Base-by-base conservation (phyloP, 2,329 filamentous ascomycete species). In the Triangularia setosa region DNA sequence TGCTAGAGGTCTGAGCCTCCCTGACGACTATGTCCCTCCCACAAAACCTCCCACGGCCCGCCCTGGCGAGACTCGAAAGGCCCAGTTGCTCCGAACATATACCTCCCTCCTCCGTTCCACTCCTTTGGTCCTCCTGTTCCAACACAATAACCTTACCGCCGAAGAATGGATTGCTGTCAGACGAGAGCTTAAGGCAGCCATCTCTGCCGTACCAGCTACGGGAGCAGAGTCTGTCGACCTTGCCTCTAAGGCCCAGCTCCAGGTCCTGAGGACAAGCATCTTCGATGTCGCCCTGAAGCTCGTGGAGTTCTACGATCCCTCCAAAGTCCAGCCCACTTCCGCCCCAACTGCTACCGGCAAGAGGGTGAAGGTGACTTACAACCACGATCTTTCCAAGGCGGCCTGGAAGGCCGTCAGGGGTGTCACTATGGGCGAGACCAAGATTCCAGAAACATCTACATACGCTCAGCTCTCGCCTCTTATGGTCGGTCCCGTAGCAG, bases 21-120 rank as follows among this genome's bases (percentile, higher is more conserved):
- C 81, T 1, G 75, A 79, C 64, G 78, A 83, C 69, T 82, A 83
- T 68, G 76, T 81, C 1, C 89, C 84, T 79, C 86, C 87, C 0
- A 90, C 87, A 0, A 93, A 97, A 77, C 94, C 93, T 2, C 92
- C 92, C 3, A 96, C 91, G 62, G 90, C 96, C 75, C 91, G 94
- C 75, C 90, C 89, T 21, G 86, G 93, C 56, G 90, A 96, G 75
- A 90, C 90, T 73, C 90, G 94, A 75, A 97, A 98, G 80, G 90
- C 93, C 16, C 95, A 99, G 78, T 84, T 98, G 65, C 83, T 88
- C 64, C 88, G 93, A 64, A 87, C 90, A 72, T 97, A 97, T 79
- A 92, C 93, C 60, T 95, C 93, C 56, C 82, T 97, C 66, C 86
- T 97, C 64, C 91, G 91, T 65, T 92, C 92, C 23, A 90, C 91